Evolutionary conservation across 2,329 filamentous ascomycete species (phyloP).

Genomic region (Cladosporium sp.): DNA sequence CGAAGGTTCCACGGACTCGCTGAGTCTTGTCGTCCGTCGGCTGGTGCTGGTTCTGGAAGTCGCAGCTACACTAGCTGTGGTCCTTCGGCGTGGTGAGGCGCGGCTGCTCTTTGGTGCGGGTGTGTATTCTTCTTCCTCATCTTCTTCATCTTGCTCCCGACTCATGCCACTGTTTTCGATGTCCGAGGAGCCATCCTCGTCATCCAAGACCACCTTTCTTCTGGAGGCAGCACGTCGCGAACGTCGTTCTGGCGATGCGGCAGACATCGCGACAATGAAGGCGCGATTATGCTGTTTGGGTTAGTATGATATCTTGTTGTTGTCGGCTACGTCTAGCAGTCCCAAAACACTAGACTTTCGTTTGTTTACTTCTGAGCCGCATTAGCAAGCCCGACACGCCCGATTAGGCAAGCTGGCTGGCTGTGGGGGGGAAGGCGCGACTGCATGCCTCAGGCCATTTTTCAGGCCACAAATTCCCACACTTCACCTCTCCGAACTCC

Average conservation of each 20-base stretch:
- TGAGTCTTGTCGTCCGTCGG: constrained; percentile 45
- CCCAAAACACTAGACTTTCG: too few relatives aligned
- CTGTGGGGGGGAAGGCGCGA: too few relatives aligned
- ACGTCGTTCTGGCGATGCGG: constrained; percentile 45
- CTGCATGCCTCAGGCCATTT: too few relatives aligned
- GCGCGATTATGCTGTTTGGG: not conserved
- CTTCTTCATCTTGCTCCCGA: constrained; percentile 46
- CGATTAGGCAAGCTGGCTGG: too few relatives aligned
- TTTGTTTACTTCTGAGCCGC: too few relatives aligned
- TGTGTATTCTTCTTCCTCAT: constrained; percentile 75
- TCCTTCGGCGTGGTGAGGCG: constrained; percentile 54
- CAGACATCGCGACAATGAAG: constrained; percentile 18
- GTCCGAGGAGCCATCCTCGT: constrained; percentile 62
- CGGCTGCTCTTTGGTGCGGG: constrained; percentile 62
- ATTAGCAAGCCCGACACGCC: too few relatives aligned
- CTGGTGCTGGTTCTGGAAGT: constrained; percentile 41
- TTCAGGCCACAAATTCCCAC: too few relatives aligned
- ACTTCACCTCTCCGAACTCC: too few relatives aligned
- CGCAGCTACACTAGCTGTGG: constrained; percentile 43
- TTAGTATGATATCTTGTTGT: constrained; percentile 1
- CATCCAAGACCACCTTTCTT: constrained; percentile 65
- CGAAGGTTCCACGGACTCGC: constrained; percentile 53
- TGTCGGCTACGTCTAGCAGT: too few relatives aligned
- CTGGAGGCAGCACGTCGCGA: constrained; percentile 60
- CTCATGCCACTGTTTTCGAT: constrained; percentile 58